These are phyloP conservation scores for Laburnicola sp. DNA, from an alignment of 2,329 filamentous ascomycete species.

Conservation along the genomic window DNA sequence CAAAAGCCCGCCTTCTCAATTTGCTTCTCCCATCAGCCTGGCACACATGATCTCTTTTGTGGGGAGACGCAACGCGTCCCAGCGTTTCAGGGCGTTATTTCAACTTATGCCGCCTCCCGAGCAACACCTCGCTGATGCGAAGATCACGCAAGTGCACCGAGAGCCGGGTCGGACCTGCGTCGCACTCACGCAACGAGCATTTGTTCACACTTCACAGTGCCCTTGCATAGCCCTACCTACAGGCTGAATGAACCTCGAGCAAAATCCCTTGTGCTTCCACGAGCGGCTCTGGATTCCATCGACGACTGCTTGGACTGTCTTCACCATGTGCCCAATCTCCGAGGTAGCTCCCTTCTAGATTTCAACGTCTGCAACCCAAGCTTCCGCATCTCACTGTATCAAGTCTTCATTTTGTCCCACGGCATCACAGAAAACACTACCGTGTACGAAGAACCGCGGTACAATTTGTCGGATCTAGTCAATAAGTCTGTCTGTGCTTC, in stretches of 20 bases:
- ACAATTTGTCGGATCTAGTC: no score
- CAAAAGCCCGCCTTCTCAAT: constrained; percentile 8
- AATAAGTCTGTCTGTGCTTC: background rate
- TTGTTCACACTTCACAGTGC: constrained; percentile 7
- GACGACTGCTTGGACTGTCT: background rate
- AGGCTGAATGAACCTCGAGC: constrained; percentile 2
- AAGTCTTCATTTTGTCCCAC: no score
- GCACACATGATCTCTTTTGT: constrained; percentile 16
- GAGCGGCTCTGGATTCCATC: background rate
- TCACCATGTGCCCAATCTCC: constrained; percentile 1
- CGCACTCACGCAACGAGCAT: constrained; percentile 18
- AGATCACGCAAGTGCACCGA: constrained; percentile 17
- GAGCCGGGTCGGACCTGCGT: constrained; percentile 35
- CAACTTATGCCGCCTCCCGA: constrained; percentile 7
- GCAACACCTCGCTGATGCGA: constrained; percentile 14
- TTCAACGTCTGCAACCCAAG: background rate
- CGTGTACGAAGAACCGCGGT: no score
- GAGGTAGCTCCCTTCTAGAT: background rate
- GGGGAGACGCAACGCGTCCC: constrained; percentile 6
- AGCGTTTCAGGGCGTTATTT: constrained; percentile 12
- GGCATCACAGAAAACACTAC: no score
- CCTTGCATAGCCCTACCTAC: constrained; percentile 22
- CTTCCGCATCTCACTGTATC: background rate
- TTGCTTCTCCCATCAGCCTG: constrained; percentile 4
- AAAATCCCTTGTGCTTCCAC: constrained; percentile 3